These are phyloP conservation scores for Microdochium bolleyi DNA, from an alignment of 2,329 filamentous ascomycete genomes.

Conservation along the genomic window DNA sequence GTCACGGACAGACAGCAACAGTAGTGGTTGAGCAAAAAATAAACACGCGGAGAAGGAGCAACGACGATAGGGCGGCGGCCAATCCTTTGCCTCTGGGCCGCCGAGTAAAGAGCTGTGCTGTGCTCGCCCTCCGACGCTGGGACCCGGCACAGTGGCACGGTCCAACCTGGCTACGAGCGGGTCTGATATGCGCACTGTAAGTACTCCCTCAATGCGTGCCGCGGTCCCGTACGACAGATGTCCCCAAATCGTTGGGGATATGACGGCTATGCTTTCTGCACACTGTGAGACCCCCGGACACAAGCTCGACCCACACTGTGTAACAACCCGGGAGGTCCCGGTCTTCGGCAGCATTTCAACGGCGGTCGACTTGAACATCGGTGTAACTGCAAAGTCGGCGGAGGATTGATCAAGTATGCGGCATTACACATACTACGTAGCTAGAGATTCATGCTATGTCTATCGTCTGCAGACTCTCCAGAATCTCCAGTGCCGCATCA, in stretches of 20 bases:
- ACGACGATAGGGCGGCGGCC: neutral
- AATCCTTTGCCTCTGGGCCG: neutral
- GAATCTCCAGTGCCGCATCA: conserved; percentile 28
- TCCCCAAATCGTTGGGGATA: too few species aligned
- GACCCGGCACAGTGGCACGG: neutral
- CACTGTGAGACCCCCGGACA: too few species aligned
- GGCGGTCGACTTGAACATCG: too few species aligned
- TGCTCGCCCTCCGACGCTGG: neutral
- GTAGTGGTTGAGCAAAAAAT: neutral
- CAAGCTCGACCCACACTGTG: too few species aligned
- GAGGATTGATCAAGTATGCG: too few species aligned
- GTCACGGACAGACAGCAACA: neutral
- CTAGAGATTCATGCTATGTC: neutral
- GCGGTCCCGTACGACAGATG: neutral
- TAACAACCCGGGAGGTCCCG: too few species aligned
- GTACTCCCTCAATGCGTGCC: neutral
- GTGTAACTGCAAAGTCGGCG: too few species aligned
- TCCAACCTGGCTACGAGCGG: neutral
- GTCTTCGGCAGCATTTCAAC: too few species aligned
- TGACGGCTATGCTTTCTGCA: too few species aligned
- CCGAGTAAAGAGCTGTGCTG: neutral
- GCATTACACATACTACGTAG: neutral
- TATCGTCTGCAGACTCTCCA: conserved; percentile 12
- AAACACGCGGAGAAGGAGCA: neutral
- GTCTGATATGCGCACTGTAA: neutral